Evolutionary conservation across 2,329 filamentous ascomycete species (phyloP).

Genomic region (Acrocalymma vagum): DNA sequence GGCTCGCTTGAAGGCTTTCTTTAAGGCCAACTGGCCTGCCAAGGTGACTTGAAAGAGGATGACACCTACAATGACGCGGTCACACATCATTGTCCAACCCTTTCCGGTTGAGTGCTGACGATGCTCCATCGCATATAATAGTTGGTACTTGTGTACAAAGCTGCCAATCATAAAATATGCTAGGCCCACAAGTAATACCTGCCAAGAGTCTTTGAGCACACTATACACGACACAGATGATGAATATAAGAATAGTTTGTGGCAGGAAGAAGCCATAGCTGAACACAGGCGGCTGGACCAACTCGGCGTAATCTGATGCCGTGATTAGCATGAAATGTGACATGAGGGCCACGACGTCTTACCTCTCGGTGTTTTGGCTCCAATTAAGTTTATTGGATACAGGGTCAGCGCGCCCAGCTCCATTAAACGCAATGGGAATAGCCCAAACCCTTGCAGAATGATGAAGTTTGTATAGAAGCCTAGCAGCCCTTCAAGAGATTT

Average conservation of each 20-base stretch:
- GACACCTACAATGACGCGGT: conserved; percentile 85
- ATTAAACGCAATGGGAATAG: conserved; percentile 91
- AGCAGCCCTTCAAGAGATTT: conserved; percentile 76
- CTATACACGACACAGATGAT: conserved; percentile 97
- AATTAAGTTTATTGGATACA: conserved; percentile 83
- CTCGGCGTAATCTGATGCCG: conserved; percentile 74
- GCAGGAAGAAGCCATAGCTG: conserved; percentile 95
- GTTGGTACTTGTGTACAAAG: conserved; percentile 95
- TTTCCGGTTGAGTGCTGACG: conserved; percentile 91
- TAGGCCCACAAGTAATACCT: conserved; percentile 82
- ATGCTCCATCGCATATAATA: conserved; percentile 98
- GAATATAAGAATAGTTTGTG: conserved; percentile 90
- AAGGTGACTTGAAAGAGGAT: conserved; percentile 91
- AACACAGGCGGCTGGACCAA: conserved; percentile 84
- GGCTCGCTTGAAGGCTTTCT: conserved; percentile 76
- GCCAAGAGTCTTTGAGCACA: conserved; percentile 79
- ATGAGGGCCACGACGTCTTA: conserved; percentile 22
- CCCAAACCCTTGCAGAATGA: conserved; percentile 92
- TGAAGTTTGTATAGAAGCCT: conserved; percentile 91
- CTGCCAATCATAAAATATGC: conserved; percentile 85
- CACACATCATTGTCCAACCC: conserved; percentile 96
- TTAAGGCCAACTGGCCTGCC: conserved; percentile 82
- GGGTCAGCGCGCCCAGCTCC: conserved; percentile 83
- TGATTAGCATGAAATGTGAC: conserved; percentile 5
- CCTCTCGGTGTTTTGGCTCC: conserved; percentile 83